Conservation (phyloP, 768 basidiomycete species). For the Lentinus tigrinus region DNA sequence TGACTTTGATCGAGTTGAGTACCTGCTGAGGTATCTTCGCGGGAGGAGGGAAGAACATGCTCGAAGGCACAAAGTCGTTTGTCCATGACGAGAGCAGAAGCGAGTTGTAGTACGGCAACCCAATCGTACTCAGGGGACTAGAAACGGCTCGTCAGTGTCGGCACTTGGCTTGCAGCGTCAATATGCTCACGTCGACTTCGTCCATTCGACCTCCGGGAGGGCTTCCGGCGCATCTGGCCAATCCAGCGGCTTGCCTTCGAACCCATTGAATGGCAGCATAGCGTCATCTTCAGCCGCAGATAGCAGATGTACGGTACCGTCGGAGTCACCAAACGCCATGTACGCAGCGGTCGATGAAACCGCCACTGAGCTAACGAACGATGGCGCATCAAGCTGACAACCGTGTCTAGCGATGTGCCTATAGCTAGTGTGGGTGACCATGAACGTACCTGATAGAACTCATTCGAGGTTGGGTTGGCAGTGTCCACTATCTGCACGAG, state of each 20-base stretch:
- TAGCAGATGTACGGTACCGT: slow-evolving; percentile 80
- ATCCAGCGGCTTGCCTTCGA: slow-evolving; percentile 81
- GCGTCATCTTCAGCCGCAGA: slow-evolving; percentile 67
- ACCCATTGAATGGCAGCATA: slow-evolving; percentile 79
- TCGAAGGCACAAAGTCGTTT: slow-evolving; percentile 51
- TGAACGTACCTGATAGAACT: slow-evolving; percentile 80
- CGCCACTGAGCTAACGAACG: slow-evolving; percentile 77
- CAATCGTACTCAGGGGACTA: slow-evolving; percentile 87
- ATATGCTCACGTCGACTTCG: slow-evolving; percentile 66
- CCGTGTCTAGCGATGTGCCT: background rate
- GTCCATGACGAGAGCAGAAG: slow-evolving; percentile 70
- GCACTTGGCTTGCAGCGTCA: background rate
- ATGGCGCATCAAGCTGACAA: slow-evolving; percentile 63
- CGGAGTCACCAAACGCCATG: slow-evolving; percentile 88
- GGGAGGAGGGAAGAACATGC: slow-evolving; percentile 61
- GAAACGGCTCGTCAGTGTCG: background rate
- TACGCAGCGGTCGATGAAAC: slow-evolving; percentile 88
- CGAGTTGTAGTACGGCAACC: slow-evolving; percentile 79
- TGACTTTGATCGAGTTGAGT: slow-evolving; percentile 73
- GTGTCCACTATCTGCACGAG: slow-evolving; percentile 85
- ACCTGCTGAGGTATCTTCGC: slow-evolving; percentile 79
- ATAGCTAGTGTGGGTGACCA: too few relatives aligned
- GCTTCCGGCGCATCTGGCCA: slow-evolving; percentile 77
- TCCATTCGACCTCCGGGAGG: slow-evolving; percentile 77
- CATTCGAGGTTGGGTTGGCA: slow-evolving; percentile 62